Evolutionary conservation across 257 asterid species (phyloP).

Genomic region (Lantana camara): DNA sequence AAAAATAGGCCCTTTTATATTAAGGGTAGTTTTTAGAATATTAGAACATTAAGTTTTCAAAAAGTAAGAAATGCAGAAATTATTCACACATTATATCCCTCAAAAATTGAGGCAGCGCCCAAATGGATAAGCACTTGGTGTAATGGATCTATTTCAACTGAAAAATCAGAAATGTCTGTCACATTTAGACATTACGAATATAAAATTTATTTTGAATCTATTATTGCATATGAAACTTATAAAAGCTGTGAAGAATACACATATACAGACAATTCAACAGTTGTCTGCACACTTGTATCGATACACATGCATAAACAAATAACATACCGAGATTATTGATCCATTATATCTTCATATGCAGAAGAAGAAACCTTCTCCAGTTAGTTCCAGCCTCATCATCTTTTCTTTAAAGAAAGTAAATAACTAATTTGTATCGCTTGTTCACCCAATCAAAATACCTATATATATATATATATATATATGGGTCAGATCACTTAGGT

Average conservation of each 20-base stretch:
- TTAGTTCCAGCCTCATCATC: background rate
- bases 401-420: background rate
- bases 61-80: background rate
- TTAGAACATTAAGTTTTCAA: background rate
- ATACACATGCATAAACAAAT: background rate
- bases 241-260: background rate
- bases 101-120: background rate
- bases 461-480: too few species aligned
- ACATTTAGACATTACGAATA: constrained; percentile 7
- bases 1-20: background rate
- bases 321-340: constrained; percentile 9
- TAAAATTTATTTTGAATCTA: background rate
- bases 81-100: background rate
- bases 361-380: background rate
- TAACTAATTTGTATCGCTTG: background rate
- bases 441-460: background rate
- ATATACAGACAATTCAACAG: background rate
- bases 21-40: background rate
- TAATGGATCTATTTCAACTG: background rate
- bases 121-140: background rate
- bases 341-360: background rate
- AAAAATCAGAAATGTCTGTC: background rate
- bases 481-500: too few species aligned
- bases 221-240: background rate
- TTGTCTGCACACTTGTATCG: background rate